A percentile compares a stretch with the other conserved stretches of the same genome.
These are phyloP conservation scores for Astrothelium subdiscretum DNA, from an alignment of 495 filamentous ascomycete genomes.

Conservation along the genomic window DNA sequence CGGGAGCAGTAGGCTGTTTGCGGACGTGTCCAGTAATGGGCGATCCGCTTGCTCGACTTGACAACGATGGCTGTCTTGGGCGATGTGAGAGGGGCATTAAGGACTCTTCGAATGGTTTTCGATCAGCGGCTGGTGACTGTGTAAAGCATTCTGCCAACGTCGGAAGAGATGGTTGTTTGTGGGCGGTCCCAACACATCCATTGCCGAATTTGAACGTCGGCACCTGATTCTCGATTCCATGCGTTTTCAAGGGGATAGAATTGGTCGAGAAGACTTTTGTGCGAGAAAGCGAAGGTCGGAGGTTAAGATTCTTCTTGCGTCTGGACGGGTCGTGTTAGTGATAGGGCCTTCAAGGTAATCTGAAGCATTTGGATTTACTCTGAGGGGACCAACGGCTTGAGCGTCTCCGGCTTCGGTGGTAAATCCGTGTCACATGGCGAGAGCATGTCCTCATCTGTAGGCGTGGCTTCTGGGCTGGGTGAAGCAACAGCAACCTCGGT, in stretches of 20 bases:
- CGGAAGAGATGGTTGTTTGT: constrained; percentile 42
- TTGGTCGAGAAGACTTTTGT: constrained; percentile 47
- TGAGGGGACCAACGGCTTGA: constrained; percentile 19
- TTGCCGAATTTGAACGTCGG: constrained; percentile 68
- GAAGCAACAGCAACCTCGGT: constrained; percentile 53
- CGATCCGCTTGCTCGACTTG: constrained; percentile 51
- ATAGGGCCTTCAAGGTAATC: background rate
- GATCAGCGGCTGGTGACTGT: constrained; percentile 65
- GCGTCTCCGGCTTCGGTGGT: constrained; percentile 10
- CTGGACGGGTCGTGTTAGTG: constrained; percentile 24
- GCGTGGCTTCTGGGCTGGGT: constrained; percentile 43
- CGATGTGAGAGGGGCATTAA: constrained; percentile 42
- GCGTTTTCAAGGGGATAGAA: constrained; percentile 33
- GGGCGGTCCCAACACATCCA: constrained; percentile 25
- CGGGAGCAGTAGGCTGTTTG: constrained; percentile 48
- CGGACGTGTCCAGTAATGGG: constrained; percentile 58
- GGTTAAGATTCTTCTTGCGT: constrained; percentile 46
- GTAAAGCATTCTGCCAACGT: constrained; percentile 69
- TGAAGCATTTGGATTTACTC: constrained; percentile 19
- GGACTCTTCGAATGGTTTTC: constrained; percentile 44
- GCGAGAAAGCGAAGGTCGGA: constrained; percentile 49
- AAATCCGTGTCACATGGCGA: constrained; percentile 16
- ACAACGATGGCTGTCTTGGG: constrained; percentile 45
- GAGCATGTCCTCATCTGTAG: constrained; percentile 29
- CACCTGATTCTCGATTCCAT: constrained; percentile 46